Evolutionary conservation across 768 basidiomycete genomes (phyloP).

Genomic region (Collybia sp.): DNA sequence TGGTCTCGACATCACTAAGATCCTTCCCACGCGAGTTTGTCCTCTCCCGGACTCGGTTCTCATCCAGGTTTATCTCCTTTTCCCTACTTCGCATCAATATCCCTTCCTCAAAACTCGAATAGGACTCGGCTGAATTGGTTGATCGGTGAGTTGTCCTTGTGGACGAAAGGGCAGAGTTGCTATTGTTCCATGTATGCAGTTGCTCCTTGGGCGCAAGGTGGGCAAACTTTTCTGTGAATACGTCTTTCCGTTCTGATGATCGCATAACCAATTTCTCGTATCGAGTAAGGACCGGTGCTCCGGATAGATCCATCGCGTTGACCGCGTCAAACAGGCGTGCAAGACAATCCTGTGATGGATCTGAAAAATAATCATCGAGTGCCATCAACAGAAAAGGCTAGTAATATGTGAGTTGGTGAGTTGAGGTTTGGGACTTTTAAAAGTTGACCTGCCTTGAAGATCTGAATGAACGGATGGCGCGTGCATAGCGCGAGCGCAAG

Average conservation of each 20-base stretch:
- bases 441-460: constrained; percentile 71
- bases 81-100: constrained; percentile 37
- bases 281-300: constrained; percentile 71
- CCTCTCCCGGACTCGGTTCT: constrained; percentile 29
- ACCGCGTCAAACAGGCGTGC: constrained; percentile 88
- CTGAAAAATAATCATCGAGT: constrained; percentile 89
- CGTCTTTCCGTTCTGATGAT: constrained; percentile 84
- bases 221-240: constrained; percentile 83
- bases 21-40: constrained; percentile 20
- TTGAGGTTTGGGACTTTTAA: not conserved
- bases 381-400: constrained; percentile 95
- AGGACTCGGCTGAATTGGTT: constrained; percentile 55
- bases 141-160: constrained; percentile 38
- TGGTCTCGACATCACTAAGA: constrained; percentile 32
- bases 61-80: constrained; percentile 28
- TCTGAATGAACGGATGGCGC: constrained; percentile 89
- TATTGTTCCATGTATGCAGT: constrained; percentile 15
- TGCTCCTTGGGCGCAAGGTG: constrained; percentile 19
- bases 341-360: constrained; percentile 88
- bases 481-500: constrained; percentile 95
- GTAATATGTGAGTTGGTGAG: constrained; percentile 6
- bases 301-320: constrained; percentile 86
- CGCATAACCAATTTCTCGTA: constrained; percentile 89
- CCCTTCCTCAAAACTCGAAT: constrained; percentile 69
- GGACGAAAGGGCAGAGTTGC: constrained; percentile 13